phyloP scores from a whole-genome alignment of 1,139 yeast genomes.

The Yamadazyma atmosphaerica region DNA sequence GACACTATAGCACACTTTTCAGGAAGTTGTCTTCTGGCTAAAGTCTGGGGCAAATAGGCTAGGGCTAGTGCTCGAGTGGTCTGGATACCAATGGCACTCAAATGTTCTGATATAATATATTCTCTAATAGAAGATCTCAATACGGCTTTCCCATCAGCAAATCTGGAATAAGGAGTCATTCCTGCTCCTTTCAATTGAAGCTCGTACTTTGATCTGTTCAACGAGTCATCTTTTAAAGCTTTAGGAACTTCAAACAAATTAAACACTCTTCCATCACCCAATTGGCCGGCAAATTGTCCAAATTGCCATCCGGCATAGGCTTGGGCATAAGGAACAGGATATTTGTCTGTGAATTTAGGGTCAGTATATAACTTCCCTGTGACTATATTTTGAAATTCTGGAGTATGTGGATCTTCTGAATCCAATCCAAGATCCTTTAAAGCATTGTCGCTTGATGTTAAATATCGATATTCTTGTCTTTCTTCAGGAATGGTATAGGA shows the following conservation, averaged over 20 bases:
- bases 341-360: constrained; percentile 27
- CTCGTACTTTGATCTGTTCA: constrained; percentile 49
- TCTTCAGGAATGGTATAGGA: constrained; percentile 69
- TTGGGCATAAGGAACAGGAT: constrained; percentile 81
- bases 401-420: constrained; percentile 34
- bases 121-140: constrained; percentile 85
- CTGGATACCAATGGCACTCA: constrained; percentile 82
- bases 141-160: constrained; percentile 97
- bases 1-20: constrained; percentile 87
- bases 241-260: constrained; percentile 70
- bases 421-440: constrained; percentile 60
- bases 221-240: constrained; percentile 9
- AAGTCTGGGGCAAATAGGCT: constrained; percentile 68
- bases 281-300: constrained; percentile 94
- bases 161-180: constrained; percentile 84
- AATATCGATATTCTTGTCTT: constrained; percentile 52
- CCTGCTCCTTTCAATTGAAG: constrained; percentile 92
- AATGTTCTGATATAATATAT: constrained; percentile 79
- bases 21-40: constrained; percentile 67
- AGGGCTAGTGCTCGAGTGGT: constrained; percentile 81
- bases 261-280: constrained; percentile 93
- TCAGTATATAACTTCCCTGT: constrained; percentile 54
- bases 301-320: constrained; percentile 97
- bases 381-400: constrained; percentile 55
- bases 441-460: constrained; percentile 64